These are phyloP conservation scores for Ophiostoma montium DNA, from an alignment of 2,329 filamentous ascomycete species.

Conservation along the genomic window DNA sequence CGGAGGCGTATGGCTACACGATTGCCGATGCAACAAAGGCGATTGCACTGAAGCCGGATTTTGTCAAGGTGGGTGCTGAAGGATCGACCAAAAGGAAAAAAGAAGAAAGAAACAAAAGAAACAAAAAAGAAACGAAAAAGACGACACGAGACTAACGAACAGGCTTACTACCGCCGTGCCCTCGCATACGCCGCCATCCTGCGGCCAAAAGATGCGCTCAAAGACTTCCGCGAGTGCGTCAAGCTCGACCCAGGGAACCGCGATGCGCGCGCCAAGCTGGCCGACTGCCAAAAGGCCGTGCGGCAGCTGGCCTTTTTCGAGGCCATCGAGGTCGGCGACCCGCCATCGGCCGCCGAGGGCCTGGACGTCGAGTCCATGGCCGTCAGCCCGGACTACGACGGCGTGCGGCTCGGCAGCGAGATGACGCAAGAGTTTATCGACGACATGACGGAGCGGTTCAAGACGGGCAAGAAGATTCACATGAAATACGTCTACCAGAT, in stretches of 20 bases:
- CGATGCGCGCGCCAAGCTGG: constrained; percentile 78
- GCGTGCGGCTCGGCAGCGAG: constrained; percentile 56
- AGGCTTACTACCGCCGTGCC: constrained; percentile 92
- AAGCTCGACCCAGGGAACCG: constrained; percentile 78
- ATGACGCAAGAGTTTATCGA: constrained; percentile 97
- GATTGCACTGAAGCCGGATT: constrained; percentile 73
- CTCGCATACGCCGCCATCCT: constrained; percentile 85
- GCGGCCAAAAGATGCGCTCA: constrained; percentile 72
- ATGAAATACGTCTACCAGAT: constrained; percentile 98
- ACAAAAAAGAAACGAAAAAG: not conserved
- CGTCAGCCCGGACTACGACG: constrained; percentile 77
- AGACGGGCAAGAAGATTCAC: constrained; percentile 86
- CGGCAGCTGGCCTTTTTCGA: constrained; percentile 85
- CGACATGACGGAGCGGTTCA: constrained; percentile 94
- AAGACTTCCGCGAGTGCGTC: constrained; percentile 84
- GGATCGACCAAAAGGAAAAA: not conserved
- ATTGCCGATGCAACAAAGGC: constrained; percentile 83
- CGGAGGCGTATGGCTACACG: constrained; percentile 87
- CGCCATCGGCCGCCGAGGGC: constrained; percentile 81
- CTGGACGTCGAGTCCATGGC: constrained; percentile 76
- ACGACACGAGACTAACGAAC: not conserved
- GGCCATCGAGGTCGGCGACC: constrained; percentile 85
- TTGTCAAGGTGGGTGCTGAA: constrained; percentile 58
- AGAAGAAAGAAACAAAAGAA: not conserved
- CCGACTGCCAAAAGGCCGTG: constrained; percentile 90